These are phyloP conservation scores for Cytospora schulzeri DNA, from an alignment of 2,329 filamentous ascomycete species.

Conservation along the genomic window DNA sequence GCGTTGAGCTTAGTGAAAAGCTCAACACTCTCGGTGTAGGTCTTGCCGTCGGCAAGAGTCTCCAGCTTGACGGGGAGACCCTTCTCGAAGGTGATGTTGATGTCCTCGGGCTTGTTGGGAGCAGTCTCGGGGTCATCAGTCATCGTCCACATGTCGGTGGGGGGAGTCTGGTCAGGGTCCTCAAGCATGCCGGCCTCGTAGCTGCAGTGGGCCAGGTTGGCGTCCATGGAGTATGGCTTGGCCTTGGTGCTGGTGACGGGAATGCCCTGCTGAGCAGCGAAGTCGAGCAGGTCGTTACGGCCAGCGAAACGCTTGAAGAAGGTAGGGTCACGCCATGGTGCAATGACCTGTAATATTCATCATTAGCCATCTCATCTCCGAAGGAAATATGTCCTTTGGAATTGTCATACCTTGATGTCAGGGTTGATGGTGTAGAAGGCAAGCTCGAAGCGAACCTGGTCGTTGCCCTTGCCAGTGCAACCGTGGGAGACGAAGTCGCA, in stretches of 20 bases:
- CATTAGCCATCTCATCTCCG: background rate
- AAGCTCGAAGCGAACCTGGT: conserved; percentile 66
- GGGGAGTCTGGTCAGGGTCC: conserved; percentile 64
- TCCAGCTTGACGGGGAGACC: conserved; percentile 66
- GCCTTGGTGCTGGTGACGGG: conserved; percentile 74
- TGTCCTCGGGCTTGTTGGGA: conserved; percentile 70
- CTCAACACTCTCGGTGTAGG: conserved; percentile 68
- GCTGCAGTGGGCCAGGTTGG: conserved; percentile 50
- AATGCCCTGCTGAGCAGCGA: conserved; percentile 66
- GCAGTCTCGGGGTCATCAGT: conserved; percentile 69
- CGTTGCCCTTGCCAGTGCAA: conserved; percentile 55
- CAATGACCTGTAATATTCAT: conserved; percentile 51
- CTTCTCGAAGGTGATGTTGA: conserved; percentile 73
- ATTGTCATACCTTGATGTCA: conserved; percentile 54
- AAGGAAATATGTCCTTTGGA: background rate
- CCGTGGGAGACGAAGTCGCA: conserved; percentile 56
- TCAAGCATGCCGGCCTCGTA: conserved; percentile 81
- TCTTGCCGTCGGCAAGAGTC: conserved; percentile 52
- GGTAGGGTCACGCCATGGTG: conserved; percentile 71
- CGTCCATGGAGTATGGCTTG: conserved; percentile 52
- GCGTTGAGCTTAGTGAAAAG: conserved; percentile 73
- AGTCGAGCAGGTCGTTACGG: conserved; percentile 72
- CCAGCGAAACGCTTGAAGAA: conserved; percentile 71
- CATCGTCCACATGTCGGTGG: conserved; percentile 79
- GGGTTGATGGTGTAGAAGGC: conserved; percentile 51